Base-by-base conservation (phyloP, 345 rosid genomes). In the Euphorbia peplus region DNA sequence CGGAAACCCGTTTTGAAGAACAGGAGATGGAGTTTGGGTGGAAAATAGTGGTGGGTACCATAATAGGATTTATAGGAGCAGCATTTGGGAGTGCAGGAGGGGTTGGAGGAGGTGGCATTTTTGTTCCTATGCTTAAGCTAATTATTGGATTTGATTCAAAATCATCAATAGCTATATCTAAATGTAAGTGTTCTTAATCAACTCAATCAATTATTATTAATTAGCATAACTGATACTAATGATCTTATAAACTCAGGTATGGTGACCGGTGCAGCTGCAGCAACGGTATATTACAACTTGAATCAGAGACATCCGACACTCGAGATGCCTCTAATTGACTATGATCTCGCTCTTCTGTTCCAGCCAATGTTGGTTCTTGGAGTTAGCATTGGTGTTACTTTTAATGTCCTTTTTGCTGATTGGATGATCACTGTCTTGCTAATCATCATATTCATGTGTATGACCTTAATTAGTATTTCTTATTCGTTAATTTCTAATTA, bases 61-160 rank as follows among this genome's bases (percentile, higher is more conserved):
- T 79, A 68, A 59, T 81, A 37, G 87, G 79, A 70, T 81, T 84
- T 78, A 39, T 79, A 15, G 85, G 85, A 68, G 85, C 87, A 39
- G 87, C 87, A 0, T 75, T 72, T 75, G 87, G 87, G 18, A 84
- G 85, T 26, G 85, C 79, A 3, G 87, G 87, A 47, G 87, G 87
- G 19, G 85, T 79, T 6, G 87, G 87, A 28, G 87, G 85, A 1
- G 87, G 85, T 10, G 88, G 85, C 41, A 83, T 81, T 69, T 84
- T 75, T 63, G 79, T 84, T 65, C 88, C 88, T 52, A 81, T 79
- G 87, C 87, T 84, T 22, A 66, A 77, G 16, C 63, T 84, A 11
- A 75, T 81, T n/a, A 73, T 81, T 22, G 85, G 87, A 4, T 84
- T 84, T 44, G 85, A 84, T 55, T 58, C 83, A 26, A 84, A 84